phyloP scores from a whole-genome alignment of 2,329 filamentous ascomycete species.

The Exophiala viscosa region DNA sequence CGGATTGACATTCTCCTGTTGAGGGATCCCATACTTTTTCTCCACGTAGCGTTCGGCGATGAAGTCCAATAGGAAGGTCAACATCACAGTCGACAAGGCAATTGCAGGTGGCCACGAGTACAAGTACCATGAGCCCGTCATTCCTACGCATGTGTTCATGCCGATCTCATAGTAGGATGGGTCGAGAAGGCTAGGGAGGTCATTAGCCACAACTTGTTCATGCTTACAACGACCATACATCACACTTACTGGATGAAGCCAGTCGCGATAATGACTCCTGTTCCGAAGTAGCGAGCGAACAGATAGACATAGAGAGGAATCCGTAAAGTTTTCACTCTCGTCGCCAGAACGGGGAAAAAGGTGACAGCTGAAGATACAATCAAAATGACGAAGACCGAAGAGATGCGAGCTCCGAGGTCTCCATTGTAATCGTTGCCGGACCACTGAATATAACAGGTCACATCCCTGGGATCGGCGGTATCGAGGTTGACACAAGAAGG shows the following conservation, averaged over 20 bases:
- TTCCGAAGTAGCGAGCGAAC: conserved; percentile 47
- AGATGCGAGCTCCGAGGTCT: conserved; percentile 42
- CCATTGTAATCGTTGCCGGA: conserved; percentile 54
- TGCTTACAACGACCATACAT: neutral
- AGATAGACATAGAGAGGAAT: conserved; percentile 45
- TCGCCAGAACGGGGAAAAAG: conserved; percentile 47
- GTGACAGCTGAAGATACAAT: conserved; percentile 41
- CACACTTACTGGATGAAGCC: conserved; percentile 41
- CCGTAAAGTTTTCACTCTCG: conserved; percentile 35
- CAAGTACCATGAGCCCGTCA: conserved; percentile 50
- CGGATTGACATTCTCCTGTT: conserved; percentile 13
- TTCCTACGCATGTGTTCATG: conserved; percentile 47
- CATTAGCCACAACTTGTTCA: neutral
- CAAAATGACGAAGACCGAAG: conserved; percentile 44
- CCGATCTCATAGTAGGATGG: conserved; percentile 46
- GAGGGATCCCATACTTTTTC: conserved; percentile 41
- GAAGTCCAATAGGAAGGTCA: conserved; percentile 52
- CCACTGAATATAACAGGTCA: conserved; percentile 52
- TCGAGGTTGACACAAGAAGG: conserved; percentile 44
- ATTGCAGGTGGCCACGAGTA: conserved; percentile 50
- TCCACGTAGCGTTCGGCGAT: conserved; percentile 51
- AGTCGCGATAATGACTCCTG: conserved; percentile 47
- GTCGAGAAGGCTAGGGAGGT: conserved; percentile 36
- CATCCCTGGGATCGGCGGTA: conserved; percentile 39
- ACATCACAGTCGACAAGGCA: conserved; percentile 45